phyloP scores from a whole-genome alignment of 441 rosid species.

The Arabidopsis hybrid region DNA sequence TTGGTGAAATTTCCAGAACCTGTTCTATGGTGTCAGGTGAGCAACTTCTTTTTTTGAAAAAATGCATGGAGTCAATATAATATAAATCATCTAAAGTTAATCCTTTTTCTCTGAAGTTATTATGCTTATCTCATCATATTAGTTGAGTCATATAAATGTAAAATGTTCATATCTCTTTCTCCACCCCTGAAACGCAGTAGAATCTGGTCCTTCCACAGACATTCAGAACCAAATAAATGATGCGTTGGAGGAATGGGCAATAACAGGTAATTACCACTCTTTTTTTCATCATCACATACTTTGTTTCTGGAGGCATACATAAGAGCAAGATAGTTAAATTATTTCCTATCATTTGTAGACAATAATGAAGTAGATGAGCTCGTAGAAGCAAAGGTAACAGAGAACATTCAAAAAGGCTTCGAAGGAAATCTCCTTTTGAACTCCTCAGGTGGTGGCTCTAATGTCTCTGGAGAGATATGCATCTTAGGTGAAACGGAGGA shows the following conservation, averaged over 20 bases:
- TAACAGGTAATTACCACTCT: constrained; percentile 20
- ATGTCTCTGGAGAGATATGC: neutral
- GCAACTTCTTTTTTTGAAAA: neutral
- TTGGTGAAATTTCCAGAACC: constrained; percentile 5
- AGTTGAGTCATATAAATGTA: neutral
- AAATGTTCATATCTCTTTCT: neutral
- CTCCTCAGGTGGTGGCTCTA: constrained; percentile 24
- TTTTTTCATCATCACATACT: neutral
- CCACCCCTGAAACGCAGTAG: constrained; percentile 19
- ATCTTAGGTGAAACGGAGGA: constrained; percentile 5
- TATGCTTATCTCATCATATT: neutral
- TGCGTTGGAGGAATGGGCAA: neutral
- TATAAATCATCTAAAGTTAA: neutral
- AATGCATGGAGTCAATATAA: neutral
- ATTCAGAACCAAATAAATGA: constrained; percentile 9
- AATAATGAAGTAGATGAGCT: constrained; percentile 11
- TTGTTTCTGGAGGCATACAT: neutral
- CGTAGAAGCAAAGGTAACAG: constrained; percentile 11
- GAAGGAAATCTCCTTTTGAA: constrained; percentile 12
- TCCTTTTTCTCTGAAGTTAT: neutral
- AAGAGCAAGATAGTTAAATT: neutral
- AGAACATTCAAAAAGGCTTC: neutral
- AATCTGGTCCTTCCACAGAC: neutral
- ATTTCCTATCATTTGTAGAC: constrained; percentile 13
- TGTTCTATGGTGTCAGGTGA: constrained; percentile 39